These are phyloP conservation scores for Thelonectria rubi DNA, from an alignment of 2,329 filamentous ascomycete genomes.

Conservation along the genomic window DNA sequence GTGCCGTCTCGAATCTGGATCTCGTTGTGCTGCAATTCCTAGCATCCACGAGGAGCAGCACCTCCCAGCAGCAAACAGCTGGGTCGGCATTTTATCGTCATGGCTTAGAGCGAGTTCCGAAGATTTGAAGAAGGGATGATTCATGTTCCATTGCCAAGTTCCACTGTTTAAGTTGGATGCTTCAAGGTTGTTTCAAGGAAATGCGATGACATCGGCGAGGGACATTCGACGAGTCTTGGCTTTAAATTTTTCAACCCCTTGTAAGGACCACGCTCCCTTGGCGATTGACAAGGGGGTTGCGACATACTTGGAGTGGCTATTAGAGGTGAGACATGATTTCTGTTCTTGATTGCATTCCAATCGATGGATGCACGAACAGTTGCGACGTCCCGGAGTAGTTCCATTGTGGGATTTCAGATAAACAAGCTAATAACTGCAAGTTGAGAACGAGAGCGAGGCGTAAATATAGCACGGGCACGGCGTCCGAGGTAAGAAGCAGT, in stretches of 20 bases:
- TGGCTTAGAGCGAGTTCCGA: neutral
- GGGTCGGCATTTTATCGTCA: neutral
- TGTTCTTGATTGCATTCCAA: neutral
- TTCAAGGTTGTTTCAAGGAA: neutral
- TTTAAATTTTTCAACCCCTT: slow-evolving; percentile 5
- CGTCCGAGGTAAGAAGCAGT: neutral
- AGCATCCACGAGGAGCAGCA: neutral
- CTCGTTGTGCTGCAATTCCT: neutral
- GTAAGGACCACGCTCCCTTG: neutral
- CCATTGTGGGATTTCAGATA: neutral
- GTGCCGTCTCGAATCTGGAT: neutral
- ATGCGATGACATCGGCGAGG: slow-evolving; percentile 3
- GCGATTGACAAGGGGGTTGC: neutral
- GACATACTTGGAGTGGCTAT: slow-evolving; percentile 9
- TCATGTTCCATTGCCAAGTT: no score
- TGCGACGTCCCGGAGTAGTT: no score
- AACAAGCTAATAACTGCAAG: neutral
- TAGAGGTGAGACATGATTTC: slow-evolving; percentile 2
- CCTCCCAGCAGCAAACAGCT: neutral
- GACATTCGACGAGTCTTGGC: slow-evolving; percentile 2
- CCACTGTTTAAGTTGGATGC: neutral
- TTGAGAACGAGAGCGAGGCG: no score
- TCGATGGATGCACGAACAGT: no score
- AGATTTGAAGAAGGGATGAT: neutral
- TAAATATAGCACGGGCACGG: no score